A percentile compares a stretch with the other conserved stretches of the same genome.
These are phyloP conservation scores for Fusarium sp. DNA, from an alignment of 2,329 filamentous ascomycete genomes.

Conservation along the genomic window DNA sequence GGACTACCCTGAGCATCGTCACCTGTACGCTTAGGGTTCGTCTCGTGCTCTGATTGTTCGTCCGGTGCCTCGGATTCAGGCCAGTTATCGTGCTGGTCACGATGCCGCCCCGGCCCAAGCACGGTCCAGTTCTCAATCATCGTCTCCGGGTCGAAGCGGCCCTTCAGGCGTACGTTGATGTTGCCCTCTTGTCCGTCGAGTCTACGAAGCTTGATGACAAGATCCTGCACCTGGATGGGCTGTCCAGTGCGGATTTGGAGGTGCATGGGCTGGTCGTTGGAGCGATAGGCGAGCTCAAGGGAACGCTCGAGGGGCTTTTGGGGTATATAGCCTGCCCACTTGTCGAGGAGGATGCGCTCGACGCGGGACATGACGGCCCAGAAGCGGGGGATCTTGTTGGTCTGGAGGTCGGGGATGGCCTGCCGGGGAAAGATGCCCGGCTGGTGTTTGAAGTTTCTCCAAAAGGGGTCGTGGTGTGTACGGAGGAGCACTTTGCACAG, in stretches of 20 bases:
- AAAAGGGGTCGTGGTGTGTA: slow-evolving; percentile 42
- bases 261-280: slow-evolving; percentile 45
- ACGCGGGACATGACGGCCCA: slow-evolving; percentile 43
- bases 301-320: slow-evolving; percentile 43
- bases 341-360: slow-evolving; percentile 48
- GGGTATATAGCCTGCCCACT: slow-evolving; percentile 46
- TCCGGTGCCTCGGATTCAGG: slow-evolving; percentile 4
- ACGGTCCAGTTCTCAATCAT: slow-evolving; percentile 38
- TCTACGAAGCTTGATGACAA: slow-evolving; percentile 39
- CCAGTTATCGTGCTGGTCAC: slow-evolving; percentile 8
- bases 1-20: not conserved
- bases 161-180: slow-evolving; percentile 39
- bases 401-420: slow-evolving; percentile 39
- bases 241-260: slow-evolving; percentile 31
- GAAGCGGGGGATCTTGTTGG: slow-evolving; percentile 32
- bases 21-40: not conserved
- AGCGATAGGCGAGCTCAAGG: slow-evolving; percentile 44
- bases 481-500: slow-evolving; percentile 45
- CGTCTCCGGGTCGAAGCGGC: slow-evolving; percentile 34
- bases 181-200: slow-evolving; percentile 33
- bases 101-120: not conserved
- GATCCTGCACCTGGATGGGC: slow-evolving; percentile 21
- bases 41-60: not conserved
- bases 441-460: slow-evolving; percentile 36
- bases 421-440: slow-evolving; percentile 46